Evolutionary conservation across 2,329 filamentous ascomycete genomes (phyloP).

Genomic region (Neocucurbitaria cava): DNA sequence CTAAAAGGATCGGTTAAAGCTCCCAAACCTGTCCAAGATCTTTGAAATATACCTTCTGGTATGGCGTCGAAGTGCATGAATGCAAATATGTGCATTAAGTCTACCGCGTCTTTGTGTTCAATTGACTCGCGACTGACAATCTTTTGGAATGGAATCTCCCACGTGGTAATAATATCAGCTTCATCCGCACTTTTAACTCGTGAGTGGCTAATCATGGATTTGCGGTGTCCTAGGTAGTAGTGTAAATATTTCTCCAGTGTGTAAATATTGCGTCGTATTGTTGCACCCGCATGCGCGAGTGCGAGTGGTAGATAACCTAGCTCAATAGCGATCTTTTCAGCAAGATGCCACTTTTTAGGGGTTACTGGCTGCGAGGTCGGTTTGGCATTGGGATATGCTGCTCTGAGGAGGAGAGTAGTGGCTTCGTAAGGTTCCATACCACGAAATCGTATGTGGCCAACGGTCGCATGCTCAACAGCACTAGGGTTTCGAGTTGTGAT

Average conservation of each 20-base stretch:
- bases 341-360: slow-evolving; percentile 6
- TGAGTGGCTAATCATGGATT: slow-evolving; percentile 20
- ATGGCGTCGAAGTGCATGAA: slow-evolving; percentile 43
- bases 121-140: slow-evolving; percentile 21
- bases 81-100: slow-evolving; percentile 43
- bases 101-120: slow-evolving; percentile 36
- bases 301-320: slow-evolving; percentile 39
- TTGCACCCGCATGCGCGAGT: slow-evolving; percentile 33
- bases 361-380: not conserved
- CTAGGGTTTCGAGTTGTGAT: slow-evolving; percentile 38
- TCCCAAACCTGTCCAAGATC: slow-evolving; percentile 7
- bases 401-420: slow-evolving; percentile 30
- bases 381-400: slow-evolving; percentile 16
- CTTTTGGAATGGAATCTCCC: slow-evolving; percentile 11
- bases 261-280: slow-evolving; percentile 30
- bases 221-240: slow-evolving; percentile 25
- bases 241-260: slow-evolving; percentile 31
- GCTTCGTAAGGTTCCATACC: slow-evolving; percentile 29
- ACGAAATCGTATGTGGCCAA: slow-evolving; percentile 30
- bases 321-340: slow-evolving; percentile 21
- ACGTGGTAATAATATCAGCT: not conserved
- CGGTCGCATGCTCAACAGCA: slow-evolving; percentile 18
- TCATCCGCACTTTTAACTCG: not conserved
- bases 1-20: slow-evolving; percentile 9
- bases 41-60: slow-evolving; percentile 24